Evolutionary conservation across 2,329 filamentous ascomycete genomes (phyloP).

Genomic region (Epichloe baconii): DNA sequence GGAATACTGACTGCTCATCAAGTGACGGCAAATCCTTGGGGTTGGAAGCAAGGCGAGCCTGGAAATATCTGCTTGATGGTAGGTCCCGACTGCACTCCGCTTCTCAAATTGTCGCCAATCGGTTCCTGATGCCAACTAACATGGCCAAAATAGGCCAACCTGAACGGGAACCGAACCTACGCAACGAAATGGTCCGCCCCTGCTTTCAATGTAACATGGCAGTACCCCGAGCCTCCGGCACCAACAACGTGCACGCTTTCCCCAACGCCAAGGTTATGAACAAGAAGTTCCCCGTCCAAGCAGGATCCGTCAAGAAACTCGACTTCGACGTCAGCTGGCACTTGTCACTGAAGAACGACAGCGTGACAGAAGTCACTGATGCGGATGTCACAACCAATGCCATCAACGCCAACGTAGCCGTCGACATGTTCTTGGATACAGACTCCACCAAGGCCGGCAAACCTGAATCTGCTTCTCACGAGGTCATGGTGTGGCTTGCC

Average conservation of each 20-base stretch:
- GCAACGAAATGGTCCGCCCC: constrained; percentile 32
- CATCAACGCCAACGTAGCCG: constrained; percentile 41
- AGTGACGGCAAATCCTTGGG: constrained; percentile 47
- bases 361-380: constrained; percentile 21
- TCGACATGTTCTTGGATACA: constrained; percentile 44
- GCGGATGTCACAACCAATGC: constrained; percentile 19
- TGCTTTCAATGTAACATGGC: constrained; percentile 39
- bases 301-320: constrained; percentile 26
- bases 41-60: constrained; percentile 23
- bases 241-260: constrained; percentile 37
- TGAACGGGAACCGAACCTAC: constrained; percentile 31
- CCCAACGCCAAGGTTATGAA: constrained; percentile 37
- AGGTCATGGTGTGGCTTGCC: constrained; percentile 46
- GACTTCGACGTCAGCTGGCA: constrained; percentile 35
- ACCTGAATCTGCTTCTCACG: constrained; percentile 30
- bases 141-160: not conserved
- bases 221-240: constrained; percentile 24
- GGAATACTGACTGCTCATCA: not conserved
- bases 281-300: constrained; percentile 27
- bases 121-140: not conserved
- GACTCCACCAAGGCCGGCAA: constrained; percentile 26
- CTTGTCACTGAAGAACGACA: constrained; percentile 29
- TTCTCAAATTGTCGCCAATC: not conserved
- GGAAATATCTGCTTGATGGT: constrained; percentile 40
- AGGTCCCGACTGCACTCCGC: constrained; percentile 15